These are phyloP conservation scores for Saccharomycopsis malanga DNA, from an alignment of 805 yeast genomes.

Conservation along the genomic window DNA sequence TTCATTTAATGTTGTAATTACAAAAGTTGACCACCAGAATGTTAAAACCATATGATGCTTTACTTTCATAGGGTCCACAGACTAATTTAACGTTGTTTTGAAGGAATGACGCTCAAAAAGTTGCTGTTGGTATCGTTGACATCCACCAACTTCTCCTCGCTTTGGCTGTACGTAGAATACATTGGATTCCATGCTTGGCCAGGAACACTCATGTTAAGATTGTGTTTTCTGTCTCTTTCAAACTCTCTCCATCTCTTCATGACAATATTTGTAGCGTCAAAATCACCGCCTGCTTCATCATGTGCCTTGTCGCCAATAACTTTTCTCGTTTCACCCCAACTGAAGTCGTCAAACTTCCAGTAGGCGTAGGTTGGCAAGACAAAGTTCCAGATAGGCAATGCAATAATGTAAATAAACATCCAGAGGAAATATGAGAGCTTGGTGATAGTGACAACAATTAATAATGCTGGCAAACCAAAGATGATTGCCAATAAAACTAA, in stretches of 20 bases:
- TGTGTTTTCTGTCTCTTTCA: slow-evolving; percentile 52
- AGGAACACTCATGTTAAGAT: slow-evolving; percentile 26
- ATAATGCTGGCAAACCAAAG: slow-evolving; percentile 77
- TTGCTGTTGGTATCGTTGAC: neutral
- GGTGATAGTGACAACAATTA: slow-evolving; percentile 76
- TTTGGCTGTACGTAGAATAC: neutral
- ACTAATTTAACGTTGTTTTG: too few relatives aligned
- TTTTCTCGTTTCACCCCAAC: slow-evolving; percentile 95
- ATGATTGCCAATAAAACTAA: slow-evolving; percentile 69
- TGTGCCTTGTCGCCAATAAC: slow-evolving; percentile 61
- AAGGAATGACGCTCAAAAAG: too few relatives aligned
- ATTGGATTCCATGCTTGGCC: slow-evolving; percentile 37
- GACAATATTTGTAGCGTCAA: slow-evolving; percentile 82
- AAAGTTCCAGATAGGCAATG: slow-evolving; percentile 93
- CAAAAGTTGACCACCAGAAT: too few relatives aligned
- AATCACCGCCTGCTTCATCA: slow-evolving; percentile 68
- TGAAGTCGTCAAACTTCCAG: slow-evolving; percentile 94
- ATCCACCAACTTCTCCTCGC: neutral
- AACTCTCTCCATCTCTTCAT: slow-evolving; percentile 95
- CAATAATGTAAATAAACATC: slow-evolving; percentile 69
- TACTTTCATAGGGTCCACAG: too few relatives aligned
- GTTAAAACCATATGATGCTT: too few relatives aligned
- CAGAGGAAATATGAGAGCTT: slow-evolving; percentile 65
- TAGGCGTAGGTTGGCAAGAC: slow-evolving; percentile 78
- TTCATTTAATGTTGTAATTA: too few relatives aligned